Conservation (phyloP, 768 basidiomycete genomes). For the Agaricus blazei region DNA sequence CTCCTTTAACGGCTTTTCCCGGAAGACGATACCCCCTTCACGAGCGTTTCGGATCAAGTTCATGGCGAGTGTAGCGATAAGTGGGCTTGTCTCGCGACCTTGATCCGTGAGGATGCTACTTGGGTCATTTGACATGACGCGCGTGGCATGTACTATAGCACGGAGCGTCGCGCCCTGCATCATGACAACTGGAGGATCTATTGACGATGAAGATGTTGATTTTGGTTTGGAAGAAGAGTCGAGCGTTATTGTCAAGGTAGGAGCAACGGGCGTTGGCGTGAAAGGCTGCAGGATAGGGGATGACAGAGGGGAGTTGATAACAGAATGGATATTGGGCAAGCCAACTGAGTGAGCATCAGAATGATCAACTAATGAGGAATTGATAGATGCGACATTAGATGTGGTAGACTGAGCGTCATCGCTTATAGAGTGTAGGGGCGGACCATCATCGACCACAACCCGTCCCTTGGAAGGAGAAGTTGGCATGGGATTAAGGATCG, state of each 20-base stretch:
- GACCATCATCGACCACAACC: neutral
- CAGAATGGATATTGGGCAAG: conserved; percentile 15
- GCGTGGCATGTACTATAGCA: conserved; percentile 77
- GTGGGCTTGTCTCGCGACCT: conserved; percentile 54
- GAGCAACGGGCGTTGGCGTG: conserved; percentile 34
- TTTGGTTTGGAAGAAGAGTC: conserved; percentile 19
- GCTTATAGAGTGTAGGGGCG: conserved; percentile 11
- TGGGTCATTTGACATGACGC: conserved; percentile 82
- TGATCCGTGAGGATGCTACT: conserved; percentile 70
- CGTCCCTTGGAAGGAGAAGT: neutral
- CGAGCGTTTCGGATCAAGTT: conserved; percentile 65
- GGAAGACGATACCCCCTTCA: conserved; percentile 50
- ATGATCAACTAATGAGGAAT: neutral
- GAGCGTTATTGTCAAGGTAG: conserved; percentile 37
- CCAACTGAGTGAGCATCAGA: too few relatives aligned
- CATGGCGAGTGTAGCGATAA: conserved; percentile 62
- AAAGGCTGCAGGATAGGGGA: conserved; percentile 38
- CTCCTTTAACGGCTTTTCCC: conserved; percentile 41
- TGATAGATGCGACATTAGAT: conserved; percentile 9
- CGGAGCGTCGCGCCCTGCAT: conserved; percentile 64
- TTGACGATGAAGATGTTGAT: conserved; percentile 9
- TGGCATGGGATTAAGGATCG: conserved; percentile 49
- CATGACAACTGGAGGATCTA: conserved; percentile 22
- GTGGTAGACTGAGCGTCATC: conserved; percentile 35
- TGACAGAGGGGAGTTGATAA: conserved; percentile 24